These are phyloP conservation scores for Mortierella sp. DNA, from an alignment of 371 early-diverging fungal species.

Conservation along the genomic window DNA sequence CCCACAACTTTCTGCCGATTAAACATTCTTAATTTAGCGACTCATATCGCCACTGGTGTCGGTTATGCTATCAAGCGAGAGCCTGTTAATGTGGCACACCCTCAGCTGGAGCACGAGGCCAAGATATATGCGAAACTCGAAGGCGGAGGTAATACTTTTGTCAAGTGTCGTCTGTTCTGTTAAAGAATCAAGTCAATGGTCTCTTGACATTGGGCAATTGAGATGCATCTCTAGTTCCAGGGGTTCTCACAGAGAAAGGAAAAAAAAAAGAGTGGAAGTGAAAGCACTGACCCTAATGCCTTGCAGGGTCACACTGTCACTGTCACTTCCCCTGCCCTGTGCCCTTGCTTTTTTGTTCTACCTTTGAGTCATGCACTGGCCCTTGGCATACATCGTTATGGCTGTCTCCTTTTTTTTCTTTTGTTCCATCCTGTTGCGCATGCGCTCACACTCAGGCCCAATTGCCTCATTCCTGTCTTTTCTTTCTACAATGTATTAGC, in stretches of 20 bases:
- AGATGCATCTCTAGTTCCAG: background rate
- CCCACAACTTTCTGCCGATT: slow-evolving; percentile 14
- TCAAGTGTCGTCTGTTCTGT: background rate
- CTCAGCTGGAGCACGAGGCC: slow-evolving; percentile 70
- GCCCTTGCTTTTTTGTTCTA: background rate
- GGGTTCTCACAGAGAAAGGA: background rate
- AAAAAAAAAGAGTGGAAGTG: background rate
- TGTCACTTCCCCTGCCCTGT: background rate
- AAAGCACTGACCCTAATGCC: slow-evolving; percentile 3
- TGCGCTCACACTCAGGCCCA: background rate
- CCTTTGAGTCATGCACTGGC: slow-evolving; percentile 4
- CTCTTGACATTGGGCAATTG: background rate
- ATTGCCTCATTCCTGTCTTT: background rate
- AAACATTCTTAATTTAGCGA: slow-evolving; percentile 48
- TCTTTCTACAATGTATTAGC: slow-evolving; percentile 44
- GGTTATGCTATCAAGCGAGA: slow-evolving; percentile 73
- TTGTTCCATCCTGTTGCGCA: background rate
- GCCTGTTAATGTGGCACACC: slow-evolving; percentile 59
- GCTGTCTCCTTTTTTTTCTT: slow-evolving; percentile 9
- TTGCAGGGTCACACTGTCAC: slow-evolving; percentile 8
- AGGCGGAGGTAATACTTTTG: slow-evolving; percentile 66
- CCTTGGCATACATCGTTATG: background rate
- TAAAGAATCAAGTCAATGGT: background rate
- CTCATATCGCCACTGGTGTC: slow-evolving; percentile 62
- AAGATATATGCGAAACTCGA: slow-evolving; percentile 65